Conservation (phyloP, 805 yeast species). For the Jamesozyma spencerorum region DNA sequence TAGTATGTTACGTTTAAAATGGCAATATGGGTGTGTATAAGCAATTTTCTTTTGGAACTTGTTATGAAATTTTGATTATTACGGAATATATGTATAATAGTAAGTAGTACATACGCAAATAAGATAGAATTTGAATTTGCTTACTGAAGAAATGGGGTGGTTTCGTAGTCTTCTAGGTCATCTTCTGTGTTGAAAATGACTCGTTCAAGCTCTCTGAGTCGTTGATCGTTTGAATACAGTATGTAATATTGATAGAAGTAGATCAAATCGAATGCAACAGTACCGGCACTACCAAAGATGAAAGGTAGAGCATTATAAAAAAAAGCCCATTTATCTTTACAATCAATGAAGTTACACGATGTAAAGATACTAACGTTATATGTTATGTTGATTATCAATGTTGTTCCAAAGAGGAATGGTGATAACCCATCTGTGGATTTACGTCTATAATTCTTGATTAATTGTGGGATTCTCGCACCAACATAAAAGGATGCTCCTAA, state of each 20-base stretch:
- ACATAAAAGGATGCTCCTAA: constrained; percentile 66
- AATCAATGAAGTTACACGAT: constrained; percentile 43
- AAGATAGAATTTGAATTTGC: no score
- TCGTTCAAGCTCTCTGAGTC: constrained; percentile 22
- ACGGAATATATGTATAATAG: no score
- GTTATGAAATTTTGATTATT: no score
- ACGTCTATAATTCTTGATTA: constrained; percentile 62
- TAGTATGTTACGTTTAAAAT: no score
- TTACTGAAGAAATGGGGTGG: no score
- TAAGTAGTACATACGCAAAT: no score
- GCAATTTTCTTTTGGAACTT: no score
- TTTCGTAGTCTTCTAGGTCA: no score
- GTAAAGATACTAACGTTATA: constrained; percentile 69
- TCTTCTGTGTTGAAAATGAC: neutral
- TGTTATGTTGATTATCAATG: constrained; percentile 66
- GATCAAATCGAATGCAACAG: constrained; percentile 63
- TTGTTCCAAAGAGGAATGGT: constrained; percentile 68
- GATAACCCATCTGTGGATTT: constrained; percentile 85
- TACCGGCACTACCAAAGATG: constrained; percentile 77
- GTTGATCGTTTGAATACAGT: constrained; percentile 26
- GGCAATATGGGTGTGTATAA: no score
- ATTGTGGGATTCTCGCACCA: constrained; percentile 75
- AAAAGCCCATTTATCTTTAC: constrained; percentile 37
- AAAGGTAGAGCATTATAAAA: constrained; percentile 68
- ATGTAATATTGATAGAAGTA: constrained; percentile 52